phyloP scores from a whole-genome alignment of 2,329 filamentous ascomycete genomes.

The Dactylellina drechsleri region DNA sequence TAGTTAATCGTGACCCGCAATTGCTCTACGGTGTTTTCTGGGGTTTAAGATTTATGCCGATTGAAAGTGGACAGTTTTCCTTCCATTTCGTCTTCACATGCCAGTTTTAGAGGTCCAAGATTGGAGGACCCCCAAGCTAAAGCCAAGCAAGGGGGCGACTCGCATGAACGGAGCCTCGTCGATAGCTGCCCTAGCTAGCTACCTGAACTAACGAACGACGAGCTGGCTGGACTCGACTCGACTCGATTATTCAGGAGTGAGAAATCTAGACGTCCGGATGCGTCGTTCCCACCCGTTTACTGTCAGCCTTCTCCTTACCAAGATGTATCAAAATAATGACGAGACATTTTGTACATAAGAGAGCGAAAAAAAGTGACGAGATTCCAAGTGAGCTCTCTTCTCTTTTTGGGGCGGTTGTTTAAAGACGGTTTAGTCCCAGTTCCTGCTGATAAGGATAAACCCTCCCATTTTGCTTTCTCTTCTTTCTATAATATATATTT shows the following conservation, averaged over 20 bases:
- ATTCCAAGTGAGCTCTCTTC: slow-evolving; percentile 23
- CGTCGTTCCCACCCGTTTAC: slow-evolving; percentile 39
- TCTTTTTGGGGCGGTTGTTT: no score
- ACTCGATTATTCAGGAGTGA: neutral
- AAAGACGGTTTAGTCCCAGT: no score
- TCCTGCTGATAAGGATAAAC: no score
- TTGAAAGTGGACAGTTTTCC: slow-evolving; percentile 1
- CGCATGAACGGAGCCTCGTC: neutral
- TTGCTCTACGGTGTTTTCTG: no score
- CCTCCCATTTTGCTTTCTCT: no score
- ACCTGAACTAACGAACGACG: slow-evolving; percentile 17
- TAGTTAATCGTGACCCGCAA: no score
- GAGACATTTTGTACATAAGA: slow-evolving; percentile 13
- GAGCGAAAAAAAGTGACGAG: slow-evolving; percentile 10
- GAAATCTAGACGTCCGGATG: slow-evolving; percentile 34
- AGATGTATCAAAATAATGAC: slow-evolving; percentile 11
- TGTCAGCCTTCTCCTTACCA: slow-evolving; percentile 19
- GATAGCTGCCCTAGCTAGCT: slow-evolving; percentile 12
- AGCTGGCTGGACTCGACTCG: neutral
- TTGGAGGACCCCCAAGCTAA: slow-evolving; percentile 2
- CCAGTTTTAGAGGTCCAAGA: slow-evolving; percentile 10
- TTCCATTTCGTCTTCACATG: slow-evolving; percentile 42
- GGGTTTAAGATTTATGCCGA: neutral
- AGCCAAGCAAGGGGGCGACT: neutral
- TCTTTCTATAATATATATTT: no score